A percentile compares a stretch with the other conserved stretches of the same genome.
These are phyloP conservation scores for Paraphaeosphaeria sporulosa DNA, from an alignment of 2,329 filamentous ascomycete genomes.

Conservation along the genomic window DNA sequence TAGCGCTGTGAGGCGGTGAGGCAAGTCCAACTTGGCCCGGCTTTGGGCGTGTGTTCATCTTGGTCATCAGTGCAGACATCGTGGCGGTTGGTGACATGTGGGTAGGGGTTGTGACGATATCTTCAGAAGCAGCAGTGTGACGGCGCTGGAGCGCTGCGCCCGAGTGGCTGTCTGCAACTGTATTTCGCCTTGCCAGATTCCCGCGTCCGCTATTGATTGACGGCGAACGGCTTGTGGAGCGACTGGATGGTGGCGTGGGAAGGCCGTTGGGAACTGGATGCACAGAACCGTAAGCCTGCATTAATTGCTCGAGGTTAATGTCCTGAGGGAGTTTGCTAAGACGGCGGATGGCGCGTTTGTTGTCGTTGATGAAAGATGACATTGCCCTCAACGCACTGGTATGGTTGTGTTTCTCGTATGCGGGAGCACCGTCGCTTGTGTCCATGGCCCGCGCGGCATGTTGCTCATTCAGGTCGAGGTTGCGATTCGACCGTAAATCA, in stretches of 20 bases:
- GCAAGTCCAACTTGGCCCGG: conserved; percentile 3
- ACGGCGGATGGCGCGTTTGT: conserved; percentile 31
- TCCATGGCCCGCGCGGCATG: conserved; percentile 50
- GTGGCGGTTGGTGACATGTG: conserved; percentile 23
- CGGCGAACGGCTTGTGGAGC: conserved; percentile 24
- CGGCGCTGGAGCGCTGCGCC: background rate
- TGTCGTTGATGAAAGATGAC: conserved; percentile 41
- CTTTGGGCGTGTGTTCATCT: conserved; percentile 26
- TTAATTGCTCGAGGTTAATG: conserved; percentile 27
- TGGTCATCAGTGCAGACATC: conserved; percentile 28
- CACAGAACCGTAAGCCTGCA: conserved; percentile 24
- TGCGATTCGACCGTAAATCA: conserved; percentile 23
- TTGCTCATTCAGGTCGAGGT: conserved; percentile 51
- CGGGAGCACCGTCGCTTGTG: conserved; percentile 45
- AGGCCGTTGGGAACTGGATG: conserved; percentile 13
- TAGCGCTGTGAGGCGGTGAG: conserved; percentile 21
- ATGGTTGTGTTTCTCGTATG: conserved; percentile 54
- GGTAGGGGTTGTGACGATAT: conserved; percentile 8
- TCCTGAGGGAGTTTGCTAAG: conserved; percentile 29
- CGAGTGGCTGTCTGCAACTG: background rate
- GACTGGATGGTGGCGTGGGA: conserved; percentile 29
- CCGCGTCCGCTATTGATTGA: background rate
- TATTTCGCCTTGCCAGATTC: conserved; percentile 10
- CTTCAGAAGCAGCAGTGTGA: conserved; percentile 16
- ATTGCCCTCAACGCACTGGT: conserved; percentile 55